Evolutionary conservation across 768 basidiomycete genomes (phyloP), one percentile per base, ranked within the genome.

Genomic region (Lactarius quietus): DNA sequence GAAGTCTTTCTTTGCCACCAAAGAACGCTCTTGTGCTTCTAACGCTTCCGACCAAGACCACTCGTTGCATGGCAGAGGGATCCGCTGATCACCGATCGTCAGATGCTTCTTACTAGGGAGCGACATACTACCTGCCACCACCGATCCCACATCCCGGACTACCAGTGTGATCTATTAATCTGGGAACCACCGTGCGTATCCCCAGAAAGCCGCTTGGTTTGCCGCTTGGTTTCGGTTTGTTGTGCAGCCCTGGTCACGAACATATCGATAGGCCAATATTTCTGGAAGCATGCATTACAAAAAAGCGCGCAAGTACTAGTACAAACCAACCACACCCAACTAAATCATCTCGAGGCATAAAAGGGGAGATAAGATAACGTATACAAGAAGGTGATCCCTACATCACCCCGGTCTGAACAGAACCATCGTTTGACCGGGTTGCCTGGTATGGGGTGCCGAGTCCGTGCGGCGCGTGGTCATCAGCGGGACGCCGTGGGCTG

Each of bases 401-500:
- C 10, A 65, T 54, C 20, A 67, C 63, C n/a, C 63, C 52, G 3
- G 57, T 54, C 45, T 48, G 63, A 18, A 55, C 35, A 33, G 59
- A 57, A n/a, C 57, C 56, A 43, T 62, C 66, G 57, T n/a, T 63
- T 57, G 57, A 45, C 20, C 54, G 48, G 17, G 43, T 8, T 17
- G 38, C 38, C 17, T 59, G 61, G 38, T 67, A 69, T 20, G 61
- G n/a, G 54, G 61, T 59, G n/a, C 62, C 68, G 33, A 79, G 67
- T 64, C 41, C 55, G 66, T 73, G 67, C 70, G 28, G 6, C 7
- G 72, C 55, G 35, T 75, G 70, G 26, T 65, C 63, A 36, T 70
- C 63, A 35, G 53, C 68, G 20, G 60, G 28, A 57, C 74, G 71
- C 57, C 69, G 59, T 51, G 80, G 81, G 38, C 79, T 82, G 63